Evolutionary conservation across 352 stramenopile genomes (phyloP), one percentile per base, ranked within the genome.

Genomic region (Globisporangium splendens): DNA sequence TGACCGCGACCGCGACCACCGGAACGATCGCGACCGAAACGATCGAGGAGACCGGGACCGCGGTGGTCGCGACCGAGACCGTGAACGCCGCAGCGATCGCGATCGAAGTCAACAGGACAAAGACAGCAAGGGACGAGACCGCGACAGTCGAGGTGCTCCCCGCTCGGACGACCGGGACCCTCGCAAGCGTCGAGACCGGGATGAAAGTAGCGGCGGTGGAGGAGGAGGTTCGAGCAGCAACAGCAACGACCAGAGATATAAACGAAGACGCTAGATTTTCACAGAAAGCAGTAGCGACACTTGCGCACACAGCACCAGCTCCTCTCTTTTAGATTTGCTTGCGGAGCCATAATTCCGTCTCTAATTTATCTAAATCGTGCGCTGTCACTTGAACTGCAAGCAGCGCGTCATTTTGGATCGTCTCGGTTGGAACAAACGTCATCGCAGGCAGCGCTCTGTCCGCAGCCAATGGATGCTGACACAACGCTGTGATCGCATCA

Each of bases 331-430:
- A 94, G 44, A 86, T 78, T 56, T 93, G 77, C 47, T 85, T 83
- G 44, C 76, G 76, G 50, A 95, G 66, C 86, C 86, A 95, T 20
- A 95, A 65, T 56, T 95, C 83, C 7, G 86, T 93, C 59, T 95
- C 86, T 5, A 95, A 55, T 50, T 86, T 88, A 38, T 95, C 86
- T 20, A 91, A 55, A 52, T 95, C 83, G 54, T 92, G 80, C 17
- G 80, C 82, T 6, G 79, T 87, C 50, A 89, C 71, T 42, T 93
- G 82, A 18, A 91, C 43, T 1, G 77, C 78, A 41, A 86, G 22
- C 0, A 68, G 53, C 3, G 80, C 73, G 56, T 73, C 60, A 11
- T 60, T 53, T 28, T 88, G 78, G 17, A 95, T 85, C 20, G 65
- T 68, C 12, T 88, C 66, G 17, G 88, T 81, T 11, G 81, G 82